A percentile compares a stretch with the other conserved stretches of the same genome.
Conservation (phyloP, 2,329 filamentous ascomycete species). For the Tolypocladium ovalisporum region DNA sequence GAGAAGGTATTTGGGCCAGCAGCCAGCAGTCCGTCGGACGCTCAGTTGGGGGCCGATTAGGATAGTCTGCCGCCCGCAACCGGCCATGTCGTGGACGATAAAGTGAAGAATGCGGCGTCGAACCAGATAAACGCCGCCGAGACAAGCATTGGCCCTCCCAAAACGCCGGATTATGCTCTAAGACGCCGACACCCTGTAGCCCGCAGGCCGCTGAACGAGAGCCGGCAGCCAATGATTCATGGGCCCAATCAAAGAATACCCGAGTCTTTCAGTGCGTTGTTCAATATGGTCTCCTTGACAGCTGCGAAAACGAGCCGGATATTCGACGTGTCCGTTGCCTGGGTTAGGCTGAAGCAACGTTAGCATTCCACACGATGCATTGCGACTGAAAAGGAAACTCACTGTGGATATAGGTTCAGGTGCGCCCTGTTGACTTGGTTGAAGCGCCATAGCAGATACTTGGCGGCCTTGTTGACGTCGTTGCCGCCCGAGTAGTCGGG, state of each 20-base stretch:
- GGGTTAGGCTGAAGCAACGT: conserved; percentile 59
- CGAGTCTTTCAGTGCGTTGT: conserved; percentile 96
- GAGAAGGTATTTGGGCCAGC: not conserved
- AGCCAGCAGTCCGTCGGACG: too few relatives aligned
- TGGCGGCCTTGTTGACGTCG: conserved; percentile 95
- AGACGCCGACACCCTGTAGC: conserved; percentile 9
- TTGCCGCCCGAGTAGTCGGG: conserved; percentile 96
- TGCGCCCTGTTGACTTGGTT: conserved; percentile 97
- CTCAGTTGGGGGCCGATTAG: not conserved
- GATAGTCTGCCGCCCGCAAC: not conserved
- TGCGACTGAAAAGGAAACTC: conserved; percentile 24
- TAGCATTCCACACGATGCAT: not conserved
- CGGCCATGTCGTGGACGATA: not conserved
- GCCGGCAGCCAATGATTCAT: conserved; percentile 2
- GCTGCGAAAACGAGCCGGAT: conserved; percentile 96
- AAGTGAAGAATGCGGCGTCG: not conserved
- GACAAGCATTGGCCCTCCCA: not conserved
- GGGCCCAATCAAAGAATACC: conserved; percentile 74
- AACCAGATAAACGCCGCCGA: conserved; percentile 1
- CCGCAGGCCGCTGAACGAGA: conserved; percentile 5
- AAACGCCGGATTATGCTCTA: conserved; percentile 9
- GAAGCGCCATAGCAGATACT: conserved; percentile 96
- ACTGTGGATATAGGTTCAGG: conserved; percentile 96
- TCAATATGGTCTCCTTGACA: conserved; percentile 96
- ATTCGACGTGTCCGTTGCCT: conserved; percentile 97